Evolutionary conservation across 179 eudicot genomes (phyloP).

Genomic region (Silene coronaria): DNA sequence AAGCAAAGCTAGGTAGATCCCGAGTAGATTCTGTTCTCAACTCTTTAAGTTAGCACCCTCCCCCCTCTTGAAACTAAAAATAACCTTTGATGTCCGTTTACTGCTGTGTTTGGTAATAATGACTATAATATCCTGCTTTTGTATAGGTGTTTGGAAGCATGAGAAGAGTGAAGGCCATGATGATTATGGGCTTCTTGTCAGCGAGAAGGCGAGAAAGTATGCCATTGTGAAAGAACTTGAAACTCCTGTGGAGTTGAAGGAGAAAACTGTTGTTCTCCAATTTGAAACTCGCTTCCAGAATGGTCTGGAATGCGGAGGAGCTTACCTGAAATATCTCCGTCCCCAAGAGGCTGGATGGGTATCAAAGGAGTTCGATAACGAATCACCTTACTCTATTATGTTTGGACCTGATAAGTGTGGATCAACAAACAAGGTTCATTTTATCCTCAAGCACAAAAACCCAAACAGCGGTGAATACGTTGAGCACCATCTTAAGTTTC

Average conservation of each 20-base stretch:
- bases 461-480: constrained; percentile 74
- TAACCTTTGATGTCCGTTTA: background rate
- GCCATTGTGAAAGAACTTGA: constrained; percentile 87
- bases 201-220: constrained; percentile 77
- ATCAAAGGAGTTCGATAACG: constrained; percentile 70
- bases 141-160: constrained; percentile 75
- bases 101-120: background rate
- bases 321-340: constrained; percentile 78
- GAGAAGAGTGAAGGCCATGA: constrained; percentile 85
- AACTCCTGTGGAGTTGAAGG: constrained; percentile 51
- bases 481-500: constrained; percentile 79
- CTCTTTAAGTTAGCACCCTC: background rate
- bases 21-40: background rate
- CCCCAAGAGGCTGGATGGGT: constrained; percentile 82
- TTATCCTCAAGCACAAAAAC: constrained; percentile 80
- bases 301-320: constrained; percentile 94
- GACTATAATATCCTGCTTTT: background rate
- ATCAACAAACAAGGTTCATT: constrained; percentile 83
- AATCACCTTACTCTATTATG: constrained; percentile 83
- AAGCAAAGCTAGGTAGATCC: background rate
- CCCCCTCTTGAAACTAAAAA: background rate
- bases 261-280: constrained; percentile 59
- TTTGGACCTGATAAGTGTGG: constrained; percentile 97
- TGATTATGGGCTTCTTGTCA: constrained; percentile 83
- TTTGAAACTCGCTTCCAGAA: constrained; percentile 73